A percentile compares a stretch with the other conserved stretches of the same genome.
Conservation (phyloP, 139 green algal species). For the Eudorina sp. region DNA sequence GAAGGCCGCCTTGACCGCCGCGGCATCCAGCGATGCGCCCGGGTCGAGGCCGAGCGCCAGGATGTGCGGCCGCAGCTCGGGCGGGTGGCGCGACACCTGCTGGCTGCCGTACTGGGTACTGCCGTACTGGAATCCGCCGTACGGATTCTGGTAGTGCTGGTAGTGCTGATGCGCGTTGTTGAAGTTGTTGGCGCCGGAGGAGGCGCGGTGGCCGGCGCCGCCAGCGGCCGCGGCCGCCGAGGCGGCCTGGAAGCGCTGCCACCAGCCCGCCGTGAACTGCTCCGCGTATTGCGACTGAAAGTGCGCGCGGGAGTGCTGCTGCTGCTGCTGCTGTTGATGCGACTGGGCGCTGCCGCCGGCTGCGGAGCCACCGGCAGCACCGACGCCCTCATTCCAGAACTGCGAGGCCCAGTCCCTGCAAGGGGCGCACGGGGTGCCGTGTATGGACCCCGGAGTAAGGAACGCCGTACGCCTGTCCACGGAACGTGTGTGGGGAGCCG, state of each 20-base stretch:
- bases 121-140: too few species aligned
- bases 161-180: neutral
- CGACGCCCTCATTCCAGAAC: constrained; percentile 13
- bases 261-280: constrained; percentile 37
- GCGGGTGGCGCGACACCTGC: neutral
- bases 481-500: neutral
- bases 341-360: neutral
- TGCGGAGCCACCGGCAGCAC: neutral
- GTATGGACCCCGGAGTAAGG: neutral
- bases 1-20: constrained; percentile 43
- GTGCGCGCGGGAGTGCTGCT: neutral
- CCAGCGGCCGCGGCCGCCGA: neutral
- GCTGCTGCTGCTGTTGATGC: too few species aligned
- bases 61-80: constrained; percentile 13
- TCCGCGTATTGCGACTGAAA: neutral
- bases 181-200: neutral
- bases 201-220: neutral
- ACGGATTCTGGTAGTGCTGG: neutral
- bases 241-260: constrained; percentile 35
- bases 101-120: neutral
- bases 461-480: neutral
- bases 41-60: neutral
- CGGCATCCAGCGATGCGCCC: neutral
- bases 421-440: neutral
- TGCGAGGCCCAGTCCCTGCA: constrained; percentile 19